Percentiles rank a stretch among this genome's conserved stretches.
These are phyloP conservation scores for Syzygium malaccense DNA, from an alignment of 441 rosid species.

Conservation along the genomic window DNA sequence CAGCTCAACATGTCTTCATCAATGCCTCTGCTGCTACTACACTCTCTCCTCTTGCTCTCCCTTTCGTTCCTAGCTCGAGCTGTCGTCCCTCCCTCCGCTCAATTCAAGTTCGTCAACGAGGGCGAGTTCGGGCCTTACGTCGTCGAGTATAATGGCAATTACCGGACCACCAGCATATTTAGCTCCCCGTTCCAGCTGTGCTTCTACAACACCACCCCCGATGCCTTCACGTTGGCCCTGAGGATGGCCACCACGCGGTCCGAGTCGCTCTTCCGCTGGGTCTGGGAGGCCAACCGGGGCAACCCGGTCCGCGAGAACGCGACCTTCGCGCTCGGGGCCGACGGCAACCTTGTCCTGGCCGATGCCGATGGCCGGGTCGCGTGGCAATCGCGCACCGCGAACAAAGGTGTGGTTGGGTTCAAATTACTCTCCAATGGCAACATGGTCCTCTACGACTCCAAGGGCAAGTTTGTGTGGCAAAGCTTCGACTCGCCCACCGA, in stretches of 20 bases:
- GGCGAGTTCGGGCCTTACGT: conserved; percentile 38
- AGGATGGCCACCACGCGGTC: conserved; percentile 24
- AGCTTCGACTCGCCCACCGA: conserved; percentile 75
- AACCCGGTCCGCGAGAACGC: conserved; percentile 8
- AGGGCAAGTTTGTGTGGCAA: conserved; percentile 51
- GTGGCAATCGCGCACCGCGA: conserved; percentile 69
- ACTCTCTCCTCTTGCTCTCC: background rate
- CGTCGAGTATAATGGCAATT: conserved; percentile 35
- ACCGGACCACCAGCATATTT: conserved; percentile 22
- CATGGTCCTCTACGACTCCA: conserved; percentile 52
- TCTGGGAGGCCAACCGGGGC: conserved; percentile 17
- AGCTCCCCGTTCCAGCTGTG: conserved; percentile 48
- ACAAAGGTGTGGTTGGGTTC: conserved; percentile 52
- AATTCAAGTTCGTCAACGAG: conserved; percentile 32
- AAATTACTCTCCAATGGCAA: conserved; percentile 47
- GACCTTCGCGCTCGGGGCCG: background rate
- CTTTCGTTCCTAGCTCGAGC: conserved; percentile 18
- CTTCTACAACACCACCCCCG: conserved; percentile 76
- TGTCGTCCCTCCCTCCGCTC: conserved; percentile 35
- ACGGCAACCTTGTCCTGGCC: conserved; percentile 52
- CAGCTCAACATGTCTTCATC: background rate
- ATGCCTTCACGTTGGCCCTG: conserved; percentile 54
- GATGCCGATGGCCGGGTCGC: conserved; percentile 45
- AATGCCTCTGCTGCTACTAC: background rate
- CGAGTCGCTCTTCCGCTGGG: conserved; percentile 7